Evolutionary conservation across 1,284 basidiomycete species (phyloP).

Genomic region (Ceratobasidium sp.): DNA sequence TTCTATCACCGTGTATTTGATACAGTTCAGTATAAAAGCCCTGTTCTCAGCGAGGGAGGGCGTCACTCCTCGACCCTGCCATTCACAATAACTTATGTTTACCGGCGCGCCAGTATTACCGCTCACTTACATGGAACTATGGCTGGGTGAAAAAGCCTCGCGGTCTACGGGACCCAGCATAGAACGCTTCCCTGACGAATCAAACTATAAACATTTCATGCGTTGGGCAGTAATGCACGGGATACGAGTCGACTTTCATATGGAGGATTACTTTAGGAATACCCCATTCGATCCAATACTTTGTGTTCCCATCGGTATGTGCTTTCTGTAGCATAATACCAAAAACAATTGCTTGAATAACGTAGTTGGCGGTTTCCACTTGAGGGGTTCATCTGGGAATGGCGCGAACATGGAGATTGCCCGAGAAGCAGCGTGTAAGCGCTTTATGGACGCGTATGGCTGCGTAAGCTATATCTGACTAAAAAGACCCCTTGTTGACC

Average conservation of each 20-base stretch:
- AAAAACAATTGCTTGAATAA: neutral
- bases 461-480: neutral
- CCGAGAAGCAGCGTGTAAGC: neutral
- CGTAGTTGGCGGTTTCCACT: neutral
- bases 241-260: neutral
- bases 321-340: neutral
- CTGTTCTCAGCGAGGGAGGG: too few species aligned
- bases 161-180: too few species aligned
- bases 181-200: neutral
- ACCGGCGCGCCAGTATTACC: too few species aligned
- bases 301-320: constrained; percentile 10
- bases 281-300: neutral
- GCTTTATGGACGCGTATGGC: neutral
- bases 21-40: too few species aligned
- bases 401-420: neutral
- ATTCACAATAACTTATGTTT: too few species aligned
- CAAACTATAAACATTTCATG: neutral
- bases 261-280: neutral
- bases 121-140: too few species aligned
- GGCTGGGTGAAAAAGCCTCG: too few species aligned
- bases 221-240: constrained; percentile 10
- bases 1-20: too few species aligned
- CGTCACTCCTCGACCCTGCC: too few species aligned
- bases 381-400: neutral
- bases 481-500: too few species aligned